Evolutionary conservation across 2,329 filamentous ascomycete species (phyloP).

Genomic region (Pseudogymnoascus sp.): DNA sequence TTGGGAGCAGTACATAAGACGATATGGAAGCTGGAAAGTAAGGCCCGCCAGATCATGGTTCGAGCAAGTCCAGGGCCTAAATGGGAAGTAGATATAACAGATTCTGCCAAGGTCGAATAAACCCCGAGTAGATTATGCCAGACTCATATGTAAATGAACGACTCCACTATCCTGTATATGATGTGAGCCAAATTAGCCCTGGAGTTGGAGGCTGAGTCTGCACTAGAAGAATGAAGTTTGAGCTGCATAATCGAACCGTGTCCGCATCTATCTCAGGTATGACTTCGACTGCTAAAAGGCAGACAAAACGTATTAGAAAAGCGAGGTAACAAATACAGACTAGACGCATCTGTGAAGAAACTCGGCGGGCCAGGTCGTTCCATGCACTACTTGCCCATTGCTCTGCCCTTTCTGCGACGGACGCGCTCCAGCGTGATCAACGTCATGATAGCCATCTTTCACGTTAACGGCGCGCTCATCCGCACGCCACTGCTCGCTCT

Average conservation of each 20-base stretch:
- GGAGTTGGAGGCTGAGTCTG: slow-evolving; percentile 14
- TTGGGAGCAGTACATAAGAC: slow-evolving; percentile 15
- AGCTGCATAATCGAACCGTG: not conserved
- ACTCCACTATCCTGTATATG: slow-evolving; percentile 11
- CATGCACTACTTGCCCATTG: not conserved
- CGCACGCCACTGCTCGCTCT: not conserved
- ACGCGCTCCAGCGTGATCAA: not conserved
- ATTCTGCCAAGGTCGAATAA: slow-evolving; percentile 18
- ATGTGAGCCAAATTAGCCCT: slow-evolving; percentile 17
- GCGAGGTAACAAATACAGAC: not conserved
- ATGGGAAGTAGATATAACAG: slow-evolving; percentile 17
- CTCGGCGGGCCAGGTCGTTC: not conserved
- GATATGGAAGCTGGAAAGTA: slow-evolving; percentile 15
- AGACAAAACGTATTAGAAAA: not conserved
- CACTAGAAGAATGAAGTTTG: not conserved
- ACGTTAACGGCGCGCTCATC: not conserved
- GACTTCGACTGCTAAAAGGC: too few species aligned
- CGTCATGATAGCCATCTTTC: not conserved
- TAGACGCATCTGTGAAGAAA: not conserved
- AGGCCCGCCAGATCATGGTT: slow-evolving; percentile 12
- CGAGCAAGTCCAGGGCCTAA: slow-evolving; percentile 11
- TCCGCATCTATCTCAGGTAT: not conserved
- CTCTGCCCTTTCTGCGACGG: not conserved
- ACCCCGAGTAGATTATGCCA: slow-evolving; percentile 18
- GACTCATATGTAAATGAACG: slow-evolving; percentile 18